Evolutionary conservation across 2,329 filamentous ascomycete species (phyloP), one percentile per base, ranked within the genome.

Genomic region (Ceratocystis huliohia): DNA sequence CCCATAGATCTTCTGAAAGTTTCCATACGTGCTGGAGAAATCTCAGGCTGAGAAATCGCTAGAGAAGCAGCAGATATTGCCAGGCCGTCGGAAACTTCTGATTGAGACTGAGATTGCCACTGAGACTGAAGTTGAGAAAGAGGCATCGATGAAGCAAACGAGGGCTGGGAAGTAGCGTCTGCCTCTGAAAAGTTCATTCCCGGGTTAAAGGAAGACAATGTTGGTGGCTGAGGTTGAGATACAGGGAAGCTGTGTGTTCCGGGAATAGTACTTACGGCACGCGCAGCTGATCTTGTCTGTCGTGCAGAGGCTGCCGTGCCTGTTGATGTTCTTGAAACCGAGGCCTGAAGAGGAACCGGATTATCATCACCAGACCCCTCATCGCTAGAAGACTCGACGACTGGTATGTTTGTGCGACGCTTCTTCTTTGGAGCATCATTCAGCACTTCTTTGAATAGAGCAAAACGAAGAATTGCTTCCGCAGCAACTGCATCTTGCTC

Each of bases 391-490:
- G 86, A 79, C 73, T 73, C 85, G 17, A 82, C 78, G 44, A 81
- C 80, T 37, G 82, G 80, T 5, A 83, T 88, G 71, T 89, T 87
- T 8, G 63, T 64, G 75, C 90, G 87, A 71, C 92, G 84, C 76
- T 94, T 88, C 80, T 93, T 94, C 71, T 86, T 84, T 67, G 91
- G 89, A 74, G 91, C 87, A 70, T 85, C 82, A 72, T 86, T 82
- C 2, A 96, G 82, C 0, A 99, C 87, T 78, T 99, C 94, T 75
- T 97, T 97, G 82, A 99, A 99, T 45, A 99, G 82, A 1, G 94
- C 95, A 73, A 96, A 99, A 20, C 94, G 85, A 41, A 99, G 78
- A 70, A 99, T 96, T 7, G 85, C 83, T 74, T 99, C 93, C 8
- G 94, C 94, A 44, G 91, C 87, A 65, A 89, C 78, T 1, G 93